Percentiles rank a stretch among this genome's conserved stretches.
Conservation (phyloP, 2,329 filamentous ascomycete genomes). For the Alternaria novae-zelandiae region DNA sequence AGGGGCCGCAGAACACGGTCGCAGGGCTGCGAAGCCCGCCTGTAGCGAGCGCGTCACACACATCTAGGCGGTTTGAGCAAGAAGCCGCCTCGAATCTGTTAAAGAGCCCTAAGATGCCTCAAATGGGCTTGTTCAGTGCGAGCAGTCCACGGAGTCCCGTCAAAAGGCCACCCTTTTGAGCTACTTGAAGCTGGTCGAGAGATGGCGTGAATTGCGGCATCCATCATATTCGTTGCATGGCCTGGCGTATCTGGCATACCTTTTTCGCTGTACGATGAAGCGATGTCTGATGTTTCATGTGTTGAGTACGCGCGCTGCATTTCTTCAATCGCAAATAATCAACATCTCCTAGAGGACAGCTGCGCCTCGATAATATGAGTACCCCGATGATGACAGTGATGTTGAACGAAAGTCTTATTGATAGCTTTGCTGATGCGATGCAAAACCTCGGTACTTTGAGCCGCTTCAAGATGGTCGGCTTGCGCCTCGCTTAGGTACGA, state of each 20-base stretch:
- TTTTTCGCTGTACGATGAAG: background rate
- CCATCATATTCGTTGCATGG: conserved; percentile 12
- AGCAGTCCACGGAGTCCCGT: conserved; percentile 34
- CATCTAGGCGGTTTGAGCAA: conserved; percentile 19
- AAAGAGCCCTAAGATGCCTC: conserved; percentile 32
- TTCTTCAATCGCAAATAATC: background rate
- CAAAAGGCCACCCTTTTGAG: conserved; percentile 32
- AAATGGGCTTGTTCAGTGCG: conserved; percentile 40
- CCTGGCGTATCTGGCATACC: conserved; percentile 4
- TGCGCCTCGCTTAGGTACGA: background rate
- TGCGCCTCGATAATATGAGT: background rate
- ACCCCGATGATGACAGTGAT: background rate
- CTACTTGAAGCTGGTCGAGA: background rate
- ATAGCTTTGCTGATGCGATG: background rate
- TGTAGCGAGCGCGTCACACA: conserved; percentile 15
- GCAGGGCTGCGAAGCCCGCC: conserved; percentile 33
- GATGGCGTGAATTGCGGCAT: background rate
- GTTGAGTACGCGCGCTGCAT: background rate
- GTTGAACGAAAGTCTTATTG: background rate
- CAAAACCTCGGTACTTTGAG: background rate
- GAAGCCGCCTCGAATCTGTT: conserved; percentile 15
- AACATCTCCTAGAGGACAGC: background rate
- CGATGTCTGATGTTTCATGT: background rate
- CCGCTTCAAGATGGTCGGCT: conserved; percentile 2
- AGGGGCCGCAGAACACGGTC: conserved; percentile 15